These are phyloP conservation scores for Astrocystis sublimbata DNA, from an alignment of 495 filamentous ascomycete genomes.

Conservation along the genomic window DNA sequence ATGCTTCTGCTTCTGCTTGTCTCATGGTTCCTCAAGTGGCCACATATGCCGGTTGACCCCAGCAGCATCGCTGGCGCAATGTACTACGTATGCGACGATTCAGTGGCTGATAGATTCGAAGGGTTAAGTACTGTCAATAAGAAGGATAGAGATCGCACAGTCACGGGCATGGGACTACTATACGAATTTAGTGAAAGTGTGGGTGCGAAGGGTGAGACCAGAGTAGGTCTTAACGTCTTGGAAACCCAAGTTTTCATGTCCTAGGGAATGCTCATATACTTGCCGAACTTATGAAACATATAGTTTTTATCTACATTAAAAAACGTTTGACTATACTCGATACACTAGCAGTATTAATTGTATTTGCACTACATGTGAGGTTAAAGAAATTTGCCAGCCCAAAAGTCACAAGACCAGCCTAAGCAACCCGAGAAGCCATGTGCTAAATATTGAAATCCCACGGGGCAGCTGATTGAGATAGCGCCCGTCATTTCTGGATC, in stretches of 20 bases:
- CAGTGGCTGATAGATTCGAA: slow-evolving; percentile 30
- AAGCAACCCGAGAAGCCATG: too few species aligned
- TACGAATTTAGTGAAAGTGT: slow-evolving; percentile 27
- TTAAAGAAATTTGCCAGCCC: too few species aligned
- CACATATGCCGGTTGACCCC: slow-evolving; percentile 35
- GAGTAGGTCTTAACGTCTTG: neutral
- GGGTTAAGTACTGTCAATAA: slow-evolving; percentile 29
- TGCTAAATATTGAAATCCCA: too few species aligned
- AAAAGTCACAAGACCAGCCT: too few species aligned
- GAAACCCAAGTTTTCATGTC: neutral
- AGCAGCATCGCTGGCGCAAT: slow-evolving; percentile 32
- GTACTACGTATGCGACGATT: slow-evolving; percentile 38
- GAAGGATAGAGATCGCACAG: slow-evolving; percentile 22
- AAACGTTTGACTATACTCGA: too few species aligned
- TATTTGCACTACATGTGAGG: too few species aligned
- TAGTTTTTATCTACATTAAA: too few species aligned
- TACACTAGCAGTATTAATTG: too few species aligned
- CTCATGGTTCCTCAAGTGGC: slow-evolving; percentile 32
- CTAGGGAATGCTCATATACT: too few species aligned
- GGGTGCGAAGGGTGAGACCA: slow-evolving; percentile 12
- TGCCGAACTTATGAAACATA: too few species aligned
- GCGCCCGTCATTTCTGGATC: too few species aligned
- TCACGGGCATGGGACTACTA: slow-evolving; percentile 26
- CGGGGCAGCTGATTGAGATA: too few species aligned
- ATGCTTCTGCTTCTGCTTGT: slow-evolving; percentile 39